These are phyloP conservation scores for Loxodes magnus DNA, from an alignment of 73 alveolate genomes.

Conservation along the genomic window DNA sequence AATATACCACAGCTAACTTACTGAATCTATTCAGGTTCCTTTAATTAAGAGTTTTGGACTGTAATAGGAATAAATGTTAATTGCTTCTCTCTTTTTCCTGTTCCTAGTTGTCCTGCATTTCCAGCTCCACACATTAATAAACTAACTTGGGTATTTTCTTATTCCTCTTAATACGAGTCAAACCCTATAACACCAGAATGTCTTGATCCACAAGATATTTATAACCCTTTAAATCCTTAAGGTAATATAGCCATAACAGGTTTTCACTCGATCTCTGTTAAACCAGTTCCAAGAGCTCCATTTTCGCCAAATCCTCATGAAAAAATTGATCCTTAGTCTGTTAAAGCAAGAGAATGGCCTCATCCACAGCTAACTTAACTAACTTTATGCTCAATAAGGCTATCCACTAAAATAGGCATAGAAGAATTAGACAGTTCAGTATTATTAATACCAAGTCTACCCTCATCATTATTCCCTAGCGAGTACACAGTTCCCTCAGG, in stretches of 20 bases:
- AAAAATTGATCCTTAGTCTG: constrained; percentile 51
- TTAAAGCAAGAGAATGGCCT: constrained; percentile 68
- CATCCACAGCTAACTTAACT: constrained; percentile 66
- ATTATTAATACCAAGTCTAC: constrained; percentile 18
- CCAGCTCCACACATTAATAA: constrained; percentile 21
- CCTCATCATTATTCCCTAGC: constrained; percentile 17
- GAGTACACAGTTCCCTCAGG: constrained; percentile 16
- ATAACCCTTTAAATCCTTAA: neutral
- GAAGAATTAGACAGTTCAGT: constrained; percentile 5
- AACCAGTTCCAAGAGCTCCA: constrained; percentile 43
- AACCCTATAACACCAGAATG: constrained; percentile 38
- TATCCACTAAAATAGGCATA: constrained; percentile 19
- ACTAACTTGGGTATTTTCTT: constrained; percentile 5
- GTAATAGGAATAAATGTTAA: neutral
- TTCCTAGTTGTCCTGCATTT: constrained; percentile 25
- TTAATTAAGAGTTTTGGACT: too few relatives aligned
- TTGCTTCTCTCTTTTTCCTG: constrained; percentile 15
- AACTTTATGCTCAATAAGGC: constrained; percentile 17
- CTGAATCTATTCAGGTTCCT: neutral
- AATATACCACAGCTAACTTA: neutral
- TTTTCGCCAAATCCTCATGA: constrained; percentile 80
- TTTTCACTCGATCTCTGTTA: constrained; percentile 1
- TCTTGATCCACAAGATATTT: constrained; percentile 35
- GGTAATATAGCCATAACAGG: neutral
- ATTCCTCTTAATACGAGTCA: too few relatives aligned